Base-by-base conservation (phyloP, 495 filamentous ascomycete genomes). In the Penicillium paradoxum region DNA sequence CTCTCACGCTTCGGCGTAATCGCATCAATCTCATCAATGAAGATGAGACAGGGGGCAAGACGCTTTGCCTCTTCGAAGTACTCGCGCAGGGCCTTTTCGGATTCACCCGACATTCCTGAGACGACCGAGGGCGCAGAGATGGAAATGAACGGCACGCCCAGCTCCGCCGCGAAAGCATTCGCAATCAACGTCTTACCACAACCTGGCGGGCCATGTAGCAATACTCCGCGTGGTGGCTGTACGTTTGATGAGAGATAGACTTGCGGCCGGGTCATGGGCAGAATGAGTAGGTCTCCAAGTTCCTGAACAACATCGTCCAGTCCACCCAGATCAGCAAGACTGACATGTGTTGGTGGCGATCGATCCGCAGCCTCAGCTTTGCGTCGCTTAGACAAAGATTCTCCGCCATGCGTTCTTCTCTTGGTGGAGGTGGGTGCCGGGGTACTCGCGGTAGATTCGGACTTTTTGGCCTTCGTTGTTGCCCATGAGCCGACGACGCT, bases 151-250 rank as follows among this genome's bases (percentile, higher is more conserved):
- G 91, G 85, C 11, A 93, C 81, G 2, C 88, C 90, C 21, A 96
- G 74, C 51, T 87, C 85, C 14, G 89, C 88, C 5, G 92, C 93
- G 64, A 92, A 88, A 2, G 92, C 92, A 62, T 92, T 88, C 1
- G 89, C 90, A 45, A 97, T 85, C 76, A 92, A 87, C 0, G 92
- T 97, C 70, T 97, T 97, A 52, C 92, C 92, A 63, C 93, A 97
- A 17, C 92, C 92, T 2, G 93, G 91, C 6, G 92, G 93, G 0
- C 92, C 92, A 71, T 97, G 90, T 10, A 97, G 73, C 19, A 97
- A 74, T 13, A 97, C 88, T 54, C 91, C 92, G n/a, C 90, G 83
- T 40, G 90, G 87, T 33, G 88, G 82, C 37, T 86, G 86, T 32
- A 85, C 78, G 39, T 80, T 78, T 17, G 79, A 79, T 2, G 69